Evolutionary conservation across 2,329 filamentous ascomycete genomes (phyloP), one percentile per base, ranked within the genome.

Genomic region (Pseudogymnoascus sp.): DNA sequence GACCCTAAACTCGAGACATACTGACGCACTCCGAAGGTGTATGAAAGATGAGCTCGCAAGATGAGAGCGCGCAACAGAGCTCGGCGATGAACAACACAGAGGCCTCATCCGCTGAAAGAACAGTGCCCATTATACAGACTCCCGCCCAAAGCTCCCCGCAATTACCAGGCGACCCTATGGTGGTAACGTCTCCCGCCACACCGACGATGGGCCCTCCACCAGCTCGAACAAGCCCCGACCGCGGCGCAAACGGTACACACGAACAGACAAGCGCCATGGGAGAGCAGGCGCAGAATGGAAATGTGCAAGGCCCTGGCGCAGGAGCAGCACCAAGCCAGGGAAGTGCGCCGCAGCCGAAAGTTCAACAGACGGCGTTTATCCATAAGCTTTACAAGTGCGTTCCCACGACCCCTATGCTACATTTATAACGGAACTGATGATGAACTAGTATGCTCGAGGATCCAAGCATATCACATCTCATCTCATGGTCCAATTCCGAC

Each of bases 281-380:
- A 33, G 70, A 72, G 62, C 77, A 71, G 74, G 75, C 61, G 76
- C 78, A 64, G 60, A 67, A 65, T 60, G 67, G 67, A 61, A 70
- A 64, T 64, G 62, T 71, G 62, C 66, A 67, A 60, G 68, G 67
- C 36, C 70, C 69, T 59, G 73, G 66, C 65, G 73, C 73, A 60
- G 72, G 73, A 33, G 76, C 78, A 1, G 74, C 80, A 1, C 79
- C 79, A 37, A 86, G 87, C 18, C 86, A 87, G 0, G 85, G 88
- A 4, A 88, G 88, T 58, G 87, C 92, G 60, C 91, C 96, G 72
- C 92, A 96, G 73, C 92, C 94, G 64, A 99, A 99, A 77, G 93
- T 97, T 48, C 92, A 97, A 13, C 94, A 99, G 77, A 97, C 94
- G 9, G 94, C 94, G 21, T 99, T 99, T 72, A 97, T 99, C 67